Base-by-base conservation (phyloP, 371 early-diverging fungal species). In the Blyttiomyces sp. region DNA sequence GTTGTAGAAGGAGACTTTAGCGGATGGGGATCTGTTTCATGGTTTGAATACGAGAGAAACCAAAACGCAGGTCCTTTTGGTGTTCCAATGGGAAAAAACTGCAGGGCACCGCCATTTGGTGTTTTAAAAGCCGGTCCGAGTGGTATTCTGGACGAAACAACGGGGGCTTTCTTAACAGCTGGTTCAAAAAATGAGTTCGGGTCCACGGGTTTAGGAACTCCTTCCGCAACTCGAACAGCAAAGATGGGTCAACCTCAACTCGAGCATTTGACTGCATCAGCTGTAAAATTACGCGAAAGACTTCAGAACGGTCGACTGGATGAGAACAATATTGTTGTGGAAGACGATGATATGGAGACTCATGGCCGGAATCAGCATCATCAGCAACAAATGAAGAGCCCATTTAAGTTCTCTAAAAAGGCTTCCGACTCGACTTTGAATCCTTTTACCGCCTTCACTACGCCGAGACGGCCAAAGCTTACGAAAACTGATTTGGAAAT, bases 1-100 rank as follows among this genome's bases (percentile, higher is more conserved):
- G 27, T 7, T 11, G 31, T 43, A 4, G 61, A 61, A 34, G 61
- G 61, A 24, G 61, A 52, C 30, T 61, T 61, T 27, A 31, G 21
- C 17, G 61, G 61, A 28, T 61, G 61, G 61, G 61, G 61, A 17
- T 19, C 43, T 9, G 34, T 57, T 13, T 17, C 45, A 5, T 23
- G 1, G 30, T 17, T 16, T 23, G 51, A 51, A 16, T 27, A n/a
- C 1, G 48, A 13, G 3, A 46, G 48, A 2, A 23, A 21, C 48
- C 16, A 2, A 17, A 50, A n/a, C 50, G 27, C 50, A 9, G 9
- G 21, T n/a, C 28, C 21, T 6, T 46, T 26, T 17, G 19, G 42
- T 16, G 17, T 17, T 39, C 42, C 16, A 27, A 21, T 24, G 6
- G 13, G 27, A 27, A 45, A 13, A 11, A 11, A 7, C 9, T 27